Percentiles rank a stretch among this genome's conserved stretches.
phyloP scores from a whole-genome alignment of 2,329 filamentous ascomycete species.

The Lasiodiplodia sp. region DNA sequence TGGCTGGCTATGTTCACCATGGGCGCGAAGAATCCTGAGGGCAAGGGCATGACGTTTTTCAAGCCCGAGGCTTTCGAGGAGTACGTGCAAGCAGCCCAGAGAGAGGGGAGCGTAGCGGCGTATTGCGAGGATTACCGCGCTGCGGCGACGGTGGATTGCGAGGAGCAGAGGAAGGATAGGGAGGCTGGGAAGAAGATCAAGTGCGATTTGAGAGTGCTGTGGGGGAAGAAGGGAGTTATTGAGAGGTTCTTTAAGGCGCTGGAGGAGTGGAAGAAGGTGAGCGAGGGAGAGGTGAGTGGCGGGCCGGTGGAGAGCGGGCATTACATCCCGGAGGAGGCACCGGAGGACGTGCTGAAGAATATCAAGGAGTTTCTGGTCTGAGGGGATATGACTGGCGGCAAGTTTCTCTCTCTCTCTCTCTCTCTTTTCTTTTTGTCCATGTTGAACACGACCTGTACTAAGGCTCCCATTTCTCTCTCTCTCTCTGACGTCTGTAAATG shows the following conservation, averaged over 20 bases:
- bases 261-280: constrained; percentile 60
- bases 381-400: background rate
- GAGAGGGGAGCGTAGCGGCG: constrained; percentile 53
- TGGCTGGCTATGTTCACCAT: constrained; percentile 48
- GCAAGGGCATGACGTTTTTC: constrained; percentile 30
- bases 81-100: constrained; percentile 53
- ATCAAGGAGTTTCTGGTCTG: constrained; percentile 30
- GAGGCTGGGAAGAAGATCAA: constrained; percentile 52
- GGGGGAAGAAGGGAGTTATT: constrained; percentile 52
- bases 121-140: constrained; percentile 66
- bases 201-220: constrained; percentile 59
- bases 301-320: constrained; percentile 55
- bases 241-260: constrained; percentile 59
- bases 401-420: background rate
- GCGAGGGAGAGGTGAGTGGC: constrained; percentile 37
- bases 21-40: constrained; percentile 33
- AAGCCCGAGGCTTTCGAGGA: constrained; percentile 45
- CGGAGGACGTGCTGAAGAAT: constrained; percentile 50
- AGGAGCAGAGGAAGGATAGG: constrained; percentile 56
- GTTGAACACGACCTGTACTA: background rate
- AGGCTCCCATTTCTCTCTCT: too few relatives aligned
- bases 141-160: constrained; percentile 59
- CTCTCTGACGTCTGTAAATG: too few relatives aligned
- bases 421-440: background rate
- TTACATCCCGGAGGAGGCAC: constrained; percentile 61